Evolutionary conservation across 257 asterid genomes (phyloP).

Genomic region (Asclepias syriaca): DNA sequence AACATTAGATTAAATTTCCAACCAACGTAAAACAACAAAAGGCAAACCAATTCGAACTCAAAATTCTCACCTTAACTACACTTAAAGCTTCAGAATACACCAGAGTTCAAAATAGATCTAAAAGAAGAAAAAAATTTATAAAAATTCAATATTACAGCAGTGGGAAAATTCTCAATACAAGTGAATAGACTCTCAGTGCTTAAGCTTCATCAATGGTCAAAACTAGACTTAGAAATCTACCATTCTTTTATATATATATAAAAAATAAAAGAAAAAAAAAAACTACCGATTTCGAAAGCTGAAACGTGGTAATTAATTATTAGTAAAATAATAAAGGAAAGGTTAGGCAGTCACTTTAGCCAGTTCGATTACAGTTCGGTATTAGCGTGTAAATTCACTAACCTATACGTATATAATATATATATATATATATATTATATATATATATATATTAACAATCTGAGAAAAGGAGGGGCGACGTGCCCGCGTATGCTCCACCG

Average conservation of each 20-base stretch:
- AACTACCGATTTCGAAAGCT: neutral
- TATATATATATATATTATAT: neutral
- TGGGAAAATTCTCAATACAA: neutral
- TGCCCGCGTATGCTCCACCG: slow-evolving; percentile 13
- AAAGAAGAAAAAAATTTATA: no score
- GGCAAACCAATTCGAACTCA: neutral
- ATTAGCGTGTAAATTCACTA: slow-evolving; percentile 12
- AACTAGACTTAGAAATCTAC: neutral
- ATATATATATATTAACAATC: slow-evolving; percentile 1
- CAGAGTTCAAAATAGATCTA: slow-evolving; percentile 9
- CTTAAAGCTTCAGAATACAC: neutral
- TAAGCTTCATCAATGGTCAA: neutral
- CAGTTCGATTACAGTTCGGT: slow-evolving; percentile 31
- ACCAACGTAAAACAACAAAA: neutral
- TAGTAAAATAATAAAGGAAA: slow-evolving; percentile 25
- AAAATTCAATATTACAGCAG: neutral
- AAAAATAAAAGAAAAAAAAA: no score
- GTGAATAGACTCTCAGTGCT: neutral
- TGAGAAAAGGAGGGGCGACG: slow-evolving; percentile 15
- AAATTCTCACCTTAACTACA: slow-evolving; percentile 9
- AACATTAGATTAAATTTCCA: neutral
- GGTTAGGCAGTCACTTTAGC: slow-evolving; percentile 23
- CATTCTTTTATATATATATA: neutral
- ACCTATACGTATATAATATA: neutral
- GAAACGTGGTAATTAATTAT: slow-evolving; percentile 4